Percentiles rank a stretch among this genome's conserved stretches.
Conservation (phyloP, 2,329 filamentous ascomycete species). For the Cladosporium cucumerinum region DNA sequence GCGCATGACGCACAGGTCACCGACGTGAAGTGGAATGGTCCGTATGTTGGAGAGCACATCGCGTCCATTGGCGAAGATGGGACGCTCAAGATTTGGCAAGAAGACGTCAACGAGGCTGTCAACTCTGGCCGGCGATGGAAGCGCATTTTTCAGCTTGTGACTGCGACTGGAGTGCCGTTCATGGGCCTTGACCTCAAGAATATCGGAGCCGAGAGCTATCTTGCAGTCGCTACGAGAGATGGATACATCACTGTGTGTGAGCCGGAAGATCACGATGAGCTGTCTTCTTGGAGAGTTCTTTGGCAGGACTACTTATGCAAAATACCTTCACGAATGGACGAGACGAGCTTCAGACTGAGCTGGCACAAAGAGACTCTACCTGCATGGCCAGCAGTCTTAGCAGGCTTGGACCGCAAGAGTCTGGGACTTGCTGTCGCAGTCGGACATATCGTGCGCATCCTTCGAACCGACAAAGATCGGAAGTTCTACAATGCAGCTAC, state of each 20-base stretch:
- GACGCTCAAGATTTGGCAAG: conserved; percentile 87
- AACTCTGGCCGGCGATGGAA: conserved; percentile 77
- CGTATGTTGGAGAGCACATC: conserved; percentile 82
- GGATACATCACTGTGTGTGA: conserved; percentile 78
- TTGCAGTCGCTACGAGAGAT: conserved; percentile 80
- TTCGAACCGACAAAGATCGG: conserved; percentile 69
- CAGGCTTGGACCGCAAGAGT: conserved; percentile 76
- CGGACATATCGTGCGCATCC: conserved; percentile 79
- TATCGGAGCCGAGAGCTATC: conserved; percentile 77
- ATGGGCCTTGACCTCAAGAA: conserved; percentile 83
- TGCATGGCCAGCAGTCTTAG: conserved; percentile 71
- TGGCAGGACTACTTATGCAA: conserved; percentile 73
- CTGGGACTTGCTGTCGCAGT: conserved; percentile 80
- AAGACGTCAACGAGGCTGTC: conserved; percentile 76
- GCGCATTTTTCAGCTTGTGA: conserved; percentile 58
- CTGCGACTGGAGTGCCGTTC: conserved; percentile 67
- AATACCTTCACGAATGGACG: conserved; percentile 72
- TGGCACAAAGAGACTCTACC: conserved; percentile 87
- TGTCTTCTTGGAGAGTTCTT: conserved; percentile 70
- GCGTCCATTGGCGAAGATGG: conserved; percentile 88
- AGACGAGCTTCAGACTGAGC: conserved; percentile 78
- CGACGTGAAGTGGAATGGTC: conserved; percentile 91
- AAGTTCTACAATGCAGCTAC: conserved; percentile 84
- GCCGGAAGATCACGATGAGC: conserved; percentile 77
- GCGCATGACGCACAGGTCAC: conserved; percentile 88